Percentiles rank a stretch among this genome's conserved stretches.
phyloP scores from a whole-genome alignment of 306 rosid genomes.

The Vicia faba region DNA sequence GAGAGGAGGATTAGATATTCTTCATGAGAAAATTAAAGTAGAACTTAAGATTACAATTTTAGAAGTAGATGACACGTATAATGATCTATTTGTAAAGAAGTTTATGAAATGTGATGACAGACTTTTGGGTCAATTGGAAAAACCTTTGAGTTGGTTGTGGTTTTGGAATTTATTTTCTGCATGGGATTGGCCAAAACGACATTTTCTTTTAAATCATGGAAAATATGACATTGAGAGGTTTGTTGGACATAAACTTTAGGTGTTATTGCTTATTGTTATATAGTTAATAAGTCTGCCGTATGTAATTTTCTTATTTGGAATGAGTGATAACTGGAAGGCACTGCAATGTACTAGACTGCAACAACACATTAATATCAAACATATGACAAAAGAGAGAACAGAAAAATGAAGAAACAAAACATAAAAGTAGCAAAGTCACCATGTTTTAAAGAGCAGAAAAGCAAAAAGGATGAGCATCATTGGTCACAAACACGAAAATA shows the following conservation, averaged over 20 bases:
- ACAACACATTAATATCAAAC: too few species aligned
- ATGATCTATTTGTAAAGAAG: conserved; percentile 17
- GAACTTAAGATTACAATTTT: neutral
- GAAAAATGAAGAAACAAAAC: too few species aligned
- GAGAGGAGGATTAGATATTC: neutral
- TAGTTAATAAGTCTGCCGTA: neutral
- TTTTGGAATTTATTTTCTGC: conserved; percentile 14
- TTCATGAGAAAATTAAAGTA: neutral
- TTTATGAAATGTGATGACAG: neutral
- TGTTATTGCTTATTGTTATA: neutral
- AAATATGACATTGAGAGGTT: conserved; percentile 4
- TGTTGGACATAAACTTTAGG: conserved; percentile 18
- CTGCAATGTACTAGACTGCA: too few species aligned
- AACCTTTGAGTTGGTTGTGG: conserved; percentile 3
- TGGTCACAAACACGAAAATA: too few species aligned
- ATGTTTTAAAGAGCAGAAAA: too few species aligned
- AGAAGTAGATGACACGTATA: neutral
- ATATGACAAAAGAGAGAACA: too few species aligned
- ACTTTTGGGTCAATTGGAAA: neutral
- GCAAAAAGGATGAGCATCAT: too few species aligned
- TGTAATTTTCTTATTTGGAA: too few species aligned
- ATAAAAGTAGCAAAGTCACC: too few species aligned
- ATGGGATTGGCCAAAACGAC: neutral
- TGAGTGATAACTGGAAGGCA: too few species aligned
- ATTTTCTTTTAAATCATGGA: conserved; percentile 6